Base-by-base conservation (phyloP, 2,329 filamentous ascomycete species). In the Hypoxylon sp. region DNA sequence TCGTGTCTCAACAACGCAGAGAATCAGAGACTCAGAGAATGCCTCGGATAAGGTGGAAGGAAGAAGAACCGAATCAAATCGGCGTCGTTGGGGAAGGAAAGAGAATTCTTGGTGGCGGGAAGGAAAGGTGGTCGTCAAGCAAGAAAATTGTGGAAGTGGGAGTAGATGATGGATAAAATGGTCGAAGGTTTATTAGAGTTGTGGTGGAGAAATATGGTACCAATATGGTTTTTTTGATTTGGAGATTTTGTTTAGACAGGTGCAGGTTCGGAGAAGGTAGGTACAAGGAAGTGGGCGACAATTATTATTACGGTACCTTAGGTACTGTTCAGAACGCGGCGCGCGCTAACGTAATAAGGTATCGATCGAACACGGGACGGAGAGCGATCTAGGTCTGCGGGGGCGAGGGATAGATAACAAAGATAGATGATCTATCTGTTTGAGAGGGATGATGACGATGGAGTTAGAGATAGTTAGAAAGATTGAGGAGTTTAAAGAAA, bases 201-300 rank as follows among this genome's bases (percentile, higher is more conserved):
- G 64, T 67, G 57, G 67, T 70, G 61, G 67, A 70, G 67, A 68
- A 68, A 58, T 58, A 23, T n/a, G 38, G 19, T 57, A 25, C 60
- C 57, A 36, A 46, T 28, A 43, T 48, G 53, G 53, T 30, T 36
- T 61, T 63, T 60, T 50, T 61, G 50, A 63, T 66, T 68, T 64
- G 67, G 63, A 68, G 65, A 68, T 65, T 70, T 70, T 70, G 65
- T 65, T 68, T 70, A 30, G 67, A 58, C 50, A 41, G 48, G 67
- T 63, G 55, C 50, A 41, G 48, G 67, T 63, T 70, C 62, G 67
- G 63, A 67, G 69, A 65, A 69, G 63, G 58, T 69, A 66, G 49
- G 64, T 46, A 61, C 58, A 60, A 63, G 25, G 48, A 63, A 28
- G 48, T 14, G 43, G 45, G 36, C 36, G n/a, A 55, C 51, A 21